Base-by-base conservation (phyloP, 768 basidiomycete genomes). In the Serendipita sp. region DNA sequence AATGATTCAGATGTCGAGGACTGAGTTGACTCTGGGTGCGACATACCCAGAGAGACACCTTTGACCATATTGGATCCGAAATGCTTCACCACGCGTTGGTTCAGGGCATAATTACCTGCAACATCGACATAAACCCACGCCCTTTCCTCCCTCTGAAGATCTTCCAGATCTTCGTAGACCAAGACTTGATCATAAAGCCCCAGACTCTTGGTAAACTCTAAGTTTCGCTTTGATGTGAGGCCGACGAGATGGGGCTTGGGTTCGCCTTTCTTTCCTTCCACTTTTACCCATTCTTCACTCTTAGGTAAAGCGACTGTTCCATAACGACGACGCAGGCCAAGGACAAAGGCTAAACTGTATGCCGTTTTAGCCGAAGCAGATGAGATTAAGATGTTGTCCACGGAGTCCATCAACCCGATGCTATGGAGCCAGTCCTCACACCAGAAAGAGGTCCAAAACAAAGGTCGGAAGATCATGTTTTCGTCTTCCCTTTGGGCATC, bases 371-470 rank as follows among this genome's bases (percentile, higher is more conserved):
- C 80, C 2, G 85, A 87, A 0, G 85, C 86, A 46, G 84, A 85
- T 1, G 85, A 85, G 44, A 87, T 79, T 54, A 87, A 74, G 65
- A 87, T 74, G 13, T 32, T 34, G 34, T 71, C 69, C 2, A 74
- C 75, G 28, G 71, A 68, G 10, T 60, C 35, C 28, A 36, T 36
- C 16, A 38, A 23, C 56, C 34, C 34, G 2, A 79, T 76, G 3
- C 77, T 73, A 65, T 78, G 73, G 3, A 87, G 70, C 84, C 84
- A 87, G 70, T 87, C 86, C 71, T 87, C 84, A 67, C 79, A 85
- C 85, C 85, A 87, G 67, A 80, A 87, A 0, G 86, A 79, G 0
- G 85, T 86, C 85, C 85, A 87, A 72, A 86, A 87, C 15, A 87
- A 75, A 0, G 86, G 85, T 0, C 85, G 79, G 67, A 84, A 87